Base-by-base conservation (phyloP, 1,139 yeast genomes). In the Sugiyamaella castrensis region DNA sequence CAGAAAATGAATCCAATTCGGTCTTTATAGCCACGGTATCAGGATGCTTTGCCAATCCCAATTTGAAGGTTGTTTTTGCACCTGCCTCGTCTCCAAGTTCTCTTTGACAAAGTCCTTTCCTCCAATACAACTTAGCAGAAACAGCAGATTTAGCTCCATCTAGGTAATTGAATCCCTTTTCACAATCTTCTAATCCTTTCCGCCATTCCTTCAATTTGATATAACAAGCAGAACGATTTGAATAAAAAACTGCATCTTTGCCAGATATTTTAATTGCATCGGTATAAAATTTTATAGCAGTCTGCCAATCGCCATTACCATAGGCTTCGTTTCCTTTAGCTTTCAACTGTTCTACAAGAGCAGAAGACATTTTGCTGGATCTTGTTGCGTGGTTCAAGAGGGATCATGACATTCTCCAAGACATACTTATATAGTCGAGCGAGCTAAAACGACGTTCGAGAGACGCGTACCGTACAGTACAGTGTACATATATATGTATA, bases 141-240 rank as follows among this genome's bases (percentile, higher is more conserved):
- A 68, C 37, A 24, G 35, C 36, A 27, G 45, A n/a, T 32, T 48
- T 49, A 27, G 37, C 36, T 37, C 67, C 51, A 29, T 38, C 43
- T 1, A 16, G 12, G 12, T 68, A 51, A 2, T 54, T 54, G 24
- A 86, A 65, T 0, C 89, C 95, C 0, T 59, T 57, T 8, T 73
- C 64, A 54, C 87, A 78, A 57, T 81, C 85, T 13, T 65, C 60
- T 2, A 77, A 60, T 1, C 87, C 89, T 24, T 75, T 67, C 2
- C 64, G 59, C 74, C 75, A 83, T 32, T 75, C 73, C 2, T 69
- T 62, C 2, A 82, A 64, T 53, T 84, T 81, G 46, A 86, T 65
- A 54, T 77, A 74, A 39, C 88, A 74, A 66, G 96, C 96, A 19
- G 96, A 96, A 66, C 96, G 79, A 71, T 89, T 89, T 27, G 96